Percentiles rank a stretch among this genome's conserved stretches.
These are phyloP conservation scores for Bacterosira constricta DNA, from an alignment of 108 stramenopile species.

Conservation along the genomic window DNA sequence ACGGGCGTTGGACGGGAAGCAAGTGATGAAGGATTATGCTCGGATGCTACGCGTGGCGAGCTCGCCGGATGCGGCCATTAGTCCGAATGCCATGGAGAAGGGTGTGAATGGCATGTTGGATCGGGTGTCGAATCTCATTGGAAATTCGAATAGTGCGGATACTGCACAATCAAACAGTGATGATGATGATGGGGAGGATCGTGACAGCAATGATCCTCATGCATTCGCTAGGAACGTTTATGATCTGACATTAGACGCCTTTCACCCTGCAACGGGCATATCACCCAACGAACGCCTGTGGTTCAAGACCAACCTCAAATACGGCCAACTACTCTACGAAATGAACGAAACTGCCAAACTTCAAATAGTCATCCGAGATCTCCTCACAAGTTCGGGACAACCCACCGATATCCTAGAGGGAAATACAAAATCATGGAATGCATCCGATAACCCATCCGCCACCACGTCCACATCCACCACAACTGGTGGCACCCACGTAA, in stretches of 20 bases:
- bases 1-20: slow-evolving; percentile 44
- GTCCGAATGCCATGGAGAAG: slow-evolving; percentile 91
- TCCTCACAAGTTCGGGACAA: slow-evolving; percentile 44
- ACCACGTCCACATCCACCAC: slow-evolving; percentile 5
- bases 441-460: slow-evolving; percentile 27
- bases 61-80: slow-evolving; percentile 60
- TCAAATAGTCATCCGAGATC: slow-evolving; percentile 83
- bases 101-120: slow-evolving; percentile 93
- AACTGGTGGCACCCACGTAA: slow-evolving; percentile 70
- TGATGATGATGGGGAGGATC: slow-evolving; percentile 4
- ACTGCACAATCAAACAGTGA: neutral
- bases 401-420: slow-evolving; percentile 16
- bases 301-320: slow-evolving; percentile 96
- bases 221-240: slow-evolving; percentile 67
- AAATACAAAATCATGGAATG: neutral
- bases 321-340: slow-evolving; percentile 91
- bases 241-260: slow-evolving; percentile 73
- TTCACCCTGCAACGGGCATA: slow-evolving; percentile 73
- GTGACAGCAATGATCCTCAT: slow-evolving; percentile 38
- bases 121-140: slow-evolving; percentile 72
- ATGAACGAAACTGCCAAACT: slow-evolving; percentile 88
- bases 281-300: slow-evolving; percentile 89
- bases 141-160: slow-evolving; percentile 33
- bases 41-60: slow-evolving; percentile 76
- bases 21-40: slow-evolving; percentile 61